These are phyloP conservation scores for Rhizopogon vulgaris DNA, from an alignment of 768 basidiomycete species.

Conservation along the genomic window DNA sequence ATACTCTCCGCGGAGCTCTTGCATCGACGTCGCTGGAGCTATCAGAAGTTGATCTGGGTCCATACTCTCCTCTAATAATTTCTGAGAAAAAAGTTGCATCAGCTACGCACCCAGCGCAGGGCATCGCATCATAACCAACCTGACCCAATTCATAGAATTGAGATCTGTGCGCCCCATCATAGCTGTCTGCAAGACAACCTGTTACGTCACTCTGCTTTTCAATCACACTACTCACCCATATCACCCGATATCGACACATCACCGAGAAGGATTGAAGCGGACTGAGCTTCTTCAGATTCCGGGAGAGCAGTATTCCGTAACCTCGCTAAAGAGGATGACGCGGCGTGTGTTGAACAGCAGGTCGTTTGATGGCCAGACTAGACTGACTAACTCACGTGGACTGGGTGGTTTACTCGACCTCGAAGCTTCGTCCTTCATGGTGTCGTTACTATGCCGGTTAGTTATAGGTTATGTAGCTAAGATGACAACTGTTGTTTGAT, in stretches of 20 bases:
- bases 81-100: slow-evolving; percentile 19
- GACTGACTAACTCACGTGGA: neutral
- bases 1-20: slow-evolving; percentile 59
- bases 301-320: neutral
- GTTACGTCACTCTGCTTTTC: neutral
- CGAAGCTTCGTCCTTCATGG: neutral
- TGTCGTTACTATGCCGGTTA: neutral
- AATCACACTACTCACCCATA: neutral
- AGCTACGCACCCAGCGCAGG: neutral
- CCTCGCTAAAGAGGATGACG: neutral
- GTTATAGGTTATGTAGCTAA: no score
- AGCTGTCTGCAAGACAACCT: neutral
- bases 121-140: slow-evolving; percentile 14
- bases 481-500: neutral
- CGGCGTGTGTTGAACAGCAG: neutral
- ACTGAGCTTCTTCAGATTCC: neutral
- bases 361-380: neutral
- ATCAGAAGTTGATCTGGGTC: slow-evolving; percentile 45
- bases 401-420: neutral
- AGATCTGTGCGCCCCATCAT: slow-evolving; percentile 4
- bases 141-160: slow-evolving; percentile 38
- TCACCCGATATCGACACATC: neutral
- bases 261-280: neutral
- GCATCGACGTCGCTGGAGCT: slow-evolving; percentile 45
- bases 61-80: slow-evolving; percentile 33